phyloP scores from a whole-genome alignment of 768 basidiomycete species.

The Phaffia tasmanica region DNA sequence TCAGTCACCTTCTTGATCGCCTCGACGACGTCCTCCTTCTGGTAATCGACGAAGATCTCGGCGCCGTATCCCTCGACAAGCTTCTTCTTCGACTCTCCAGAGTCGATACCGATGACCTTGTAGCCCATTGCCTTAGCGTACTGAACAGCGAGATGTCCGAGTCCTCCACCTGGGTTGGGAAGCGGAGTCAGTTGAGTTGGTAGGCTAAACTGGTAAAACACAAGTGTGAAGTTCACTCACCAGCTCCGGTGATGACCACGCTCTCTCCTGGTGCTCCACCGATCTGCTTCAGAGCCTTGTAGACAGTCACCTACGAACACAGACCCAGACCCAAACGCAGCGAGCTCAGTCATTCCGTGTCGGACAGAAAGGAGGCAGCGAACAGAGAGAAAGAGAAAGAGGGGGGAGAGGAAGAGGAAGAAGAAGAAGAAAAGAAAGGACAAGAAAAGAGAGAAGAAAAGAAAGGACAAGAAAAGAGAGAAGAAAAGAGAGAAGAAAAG shows the following conservation, averaged over 20 bases:
- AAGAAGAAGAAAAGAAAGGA: not conserved
- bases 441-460: not conserved
- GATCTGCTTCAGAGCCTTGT: not conserved
- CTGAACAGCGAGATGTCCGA: conserved; percentile 46
- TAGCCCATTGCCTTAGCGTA: conserved; percentile 63
- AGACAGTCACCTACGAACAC: not conserved
- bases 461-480: not conserved
- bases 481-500: not conserved
- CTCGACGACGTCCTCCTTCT: conserved; percentile 51
- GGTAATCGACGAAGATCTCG: conserved; percentile 63
- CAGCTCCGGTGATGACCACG: conserved; percentile 15
- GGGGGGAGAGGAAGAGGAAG: not conserved
- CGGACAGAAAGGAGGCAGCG: not conserved
- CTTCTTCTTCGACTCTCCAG: conserved; percentile 59
- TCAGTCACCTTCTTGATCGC: conserved; percentile 54
- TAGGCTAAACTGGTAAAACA: not conserved
- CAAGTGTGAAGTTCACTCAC: conserved; percentile 10
- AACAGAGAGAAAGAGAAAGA: not conserved
- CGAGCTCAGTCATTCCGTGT: not conserved
- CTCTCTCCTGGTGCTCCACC: conserved; percentile 6
- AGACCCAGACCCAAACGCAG: not conserved
- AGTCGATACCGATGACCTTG: conserved; percentile 64
- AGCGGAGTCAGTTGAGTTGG: not conserved
- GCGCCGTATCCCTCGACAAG: conserved; percentile 55
- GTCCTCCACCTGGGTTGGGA: not conserved